Evolutionary conservation across 495 filamentous ascomycete genomes (phyloP).

Genomic region (Talaromyces ruber): DNA sequence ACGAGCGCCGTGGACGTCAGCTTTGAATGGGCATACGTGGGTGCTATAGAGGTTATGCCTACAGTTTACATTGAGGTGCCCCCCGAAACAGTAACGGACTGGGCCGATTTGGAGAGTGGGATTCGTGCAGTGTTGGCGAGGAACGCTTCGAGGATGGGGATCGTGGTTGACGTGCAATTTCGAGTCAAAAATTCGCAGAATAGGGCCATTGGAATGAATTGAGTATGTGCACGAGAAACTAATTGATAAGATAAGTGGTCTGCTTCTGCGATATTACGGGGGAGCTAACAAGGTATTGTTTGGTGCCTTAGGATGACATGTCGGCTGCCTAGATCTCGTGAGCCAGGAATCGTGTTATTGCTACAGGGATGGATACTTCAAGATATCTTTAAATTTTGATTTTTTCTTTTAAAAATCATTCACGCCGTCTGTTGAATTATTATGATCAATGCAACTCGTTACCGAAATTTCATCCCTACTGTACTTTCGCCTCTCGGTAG

Average conservation of each 20-base stretch:
- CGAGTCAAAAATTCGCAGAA: neutral
- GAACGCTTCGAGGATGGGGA: neutral
- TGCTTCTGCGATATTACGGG: neutral
- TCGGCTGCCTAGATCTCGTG: neutral
- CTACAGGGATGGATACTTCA: neutral
- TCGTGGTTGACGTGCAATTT: neutral
- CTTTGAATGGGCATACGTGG: neutral
- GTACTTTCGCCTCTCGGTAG: neutral
- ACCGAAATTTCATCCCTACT: neutral
- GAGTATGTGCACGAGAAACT: too few species aligned
- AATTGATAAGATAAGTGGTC: neutral
- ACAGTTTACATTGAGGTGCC: neutral
- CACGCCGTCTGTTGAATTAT: neutral
- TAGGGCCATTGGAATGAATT: too few species aligned
- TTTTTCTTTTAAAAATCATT: neutral
- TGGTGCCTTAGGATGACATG: neutral
- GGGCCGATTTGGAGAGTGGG: neutral
- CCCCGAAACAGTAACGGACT: neutral
- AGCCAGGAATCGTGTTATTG: neutral
- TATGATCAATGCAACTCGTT: neutral
- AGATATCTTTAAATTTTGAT: neutral
- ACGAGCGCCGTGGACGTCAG: neutral
- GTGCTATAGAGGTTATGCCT: neutral
- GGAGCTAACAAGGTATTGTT: neutral
- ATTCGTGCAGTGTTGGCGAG: neutral